phyloP scores from a whole-genome alignment of 1,284 basidiomycete genomes.

The Melampsora larici-populina region DNA sequence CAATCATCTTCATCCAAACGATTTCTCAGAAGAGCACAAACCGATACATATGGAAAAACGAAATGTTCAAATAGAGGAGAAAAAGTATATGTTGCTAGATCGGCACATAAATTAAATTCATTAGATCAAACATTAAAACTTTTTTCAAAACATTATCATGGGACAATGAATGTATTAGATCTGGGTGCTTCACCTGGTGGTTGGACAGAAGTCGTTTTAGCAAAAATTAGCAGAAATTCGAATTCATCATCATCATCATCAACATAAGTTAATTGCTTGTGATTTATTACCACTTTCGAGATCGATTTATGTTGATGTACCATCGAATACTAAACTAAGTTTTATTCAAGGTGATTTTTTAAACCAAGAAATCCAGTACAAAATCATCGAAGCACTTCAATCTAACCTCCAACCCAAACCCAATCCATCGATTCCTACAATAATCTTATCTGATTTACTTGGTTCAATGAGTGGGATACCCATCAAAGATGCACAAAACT shows the following conservation, averaged over 20 bases:
- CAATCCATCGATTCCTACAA: conserved; percentile 1
- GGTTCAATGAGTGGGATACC: conserved; percentile 22
- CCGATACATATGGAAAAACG: conserved; percentile 32
- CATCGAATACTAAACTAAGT: conserved; percentile 14
- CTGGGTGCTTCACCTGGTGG: conserved; percentile 39
- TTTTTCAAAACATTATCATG: background rate
- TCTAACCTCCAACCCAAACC: background rate
- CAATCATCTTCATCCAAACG: conserved; percentile 5
- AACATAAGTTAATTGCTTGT: conserved; percentile 22
- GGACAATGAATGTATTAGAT: conserved; percentile 3
- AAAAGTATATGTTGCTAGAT: conserved; percentile 20
- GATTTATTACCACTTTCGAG: conserved; percentile 16
- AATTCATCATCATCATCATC: background rate
- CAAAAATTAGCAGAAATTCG: no score
- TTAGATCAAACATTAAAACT: conserved; percentile 11
- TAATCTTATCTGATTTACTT: conserved; percentile 35
- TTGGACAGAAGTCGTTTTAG: conserved; percentile 15
- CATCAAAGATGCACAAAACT: conserved; percentile 21
- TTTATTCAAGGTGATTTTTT: conserved; percentile 21
- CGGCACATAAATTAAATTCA: conserved; percentile 27
- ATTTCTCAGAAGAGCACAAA: conserved; percentile 25
- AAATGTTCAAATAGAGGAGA: conserved; percentile 9
- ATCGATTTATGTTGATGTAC: conserved; percentile 3
- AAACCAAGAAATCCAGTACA: background rate
- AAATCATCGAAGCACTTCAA: conserved; percentile 9